Base-by-base conservation (phyloP, 106 monocot species). In the Posidonia australis region DNA sequence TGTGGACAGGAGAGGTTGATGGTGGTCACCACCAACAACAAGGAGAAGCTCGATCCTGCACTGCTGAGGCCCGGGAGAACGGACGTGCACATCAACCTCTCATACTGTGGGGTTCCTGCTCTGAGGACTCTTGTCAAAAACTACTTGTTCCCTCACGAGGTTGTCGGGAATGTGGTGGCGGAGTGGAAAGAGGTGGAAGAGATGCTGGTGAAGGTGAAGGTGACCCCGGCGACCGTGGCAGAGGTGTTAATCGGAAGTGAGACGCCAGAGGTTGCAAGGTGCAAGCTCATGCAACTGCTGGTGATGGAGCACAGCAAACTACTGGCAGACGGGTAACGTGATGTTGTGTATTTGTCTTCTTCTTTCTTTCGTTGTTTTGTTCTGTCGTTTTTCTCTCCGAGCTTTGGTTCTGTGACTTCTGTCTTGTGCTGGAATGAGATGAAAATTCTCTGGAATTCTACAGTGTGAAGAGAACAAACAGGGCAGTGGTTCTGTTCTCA, bases 1-100 rank as follows among this genome's bases (percentile, higher is more conserved):
- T 64, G 54, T n/a, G 72, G 72, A 18, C 48, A 65, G 55, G 72
- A 72, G 64, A 47, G 64, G 41, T 17, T 72, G 9, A 65, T 72
- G 54, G 72, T 72, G 28, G 47, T 72, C 55, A 72, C 72, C 16
- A 64, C 52, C 63, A 64, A 52, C 63, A 32, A 52, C 28, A 63
- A 41, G 62, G 63, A 63, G 1, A 21, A 58, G 30, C 41, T 72
- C 7, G 73, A 73, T 24, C 26, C 64, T 5, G 73, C 64, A 18
- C 56, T 63, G 27, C 64, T 73, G 11, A 46, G 72, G 7, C 32
- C 70, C 4, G 61, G 61, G 12, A 63, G 72, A 44, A 9, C 25
- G 21, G 72, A 72, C 54, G 63, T 65, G 5, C 73, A 65, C 22
- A 36, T 73, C 63, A 27, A 64, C 55, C 25, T 73, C 10, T 36